A percentile compares a stretch with the other conserved stretches of the same genome.
Evolutionary conservation across 2,329 filamentous ascomycete species (phyloP).

Genomic region (Aspergillus candidus): DNA sequence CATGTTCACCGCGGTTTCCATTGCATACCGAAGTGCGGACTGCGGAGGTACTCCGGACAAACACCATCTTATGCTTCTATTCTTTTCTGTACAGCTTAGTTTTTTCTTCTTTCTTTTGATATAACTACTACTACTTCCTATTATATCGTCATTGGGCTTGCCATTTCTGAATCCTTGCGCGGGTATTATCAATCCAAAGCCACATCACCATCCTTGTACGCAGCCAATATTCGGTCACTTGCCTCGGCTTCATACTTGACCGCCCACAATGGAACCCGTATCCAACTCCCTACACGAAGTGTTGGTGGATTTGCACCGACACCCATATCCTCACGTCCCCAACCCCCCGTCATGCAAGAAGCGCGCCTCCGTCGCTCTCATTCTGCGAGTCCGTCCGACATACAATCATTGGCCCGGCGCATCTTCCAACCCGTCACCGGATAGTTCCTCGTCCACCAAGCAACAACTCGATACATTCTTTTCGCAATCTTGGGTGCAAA

Average conservation of each 20-base stretch:
- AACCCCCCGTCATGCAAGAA: conserved; percentile 47
- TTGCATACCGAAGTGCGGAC: too few species aligned
- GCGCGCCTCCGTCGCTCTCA: conserved; percentile 60
- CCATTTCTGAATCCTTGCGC: too few species aligned
- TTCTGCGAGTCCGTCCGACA: conserved; percentile 56
- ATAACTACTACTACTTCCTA: too few species aligned
- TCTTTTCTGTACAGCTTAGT: too few species aligned
- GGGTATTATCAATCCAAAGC: too few species aligned
- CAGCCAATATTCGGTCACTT: neutral
- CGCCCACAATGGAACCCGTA: conserved; percentile 2
- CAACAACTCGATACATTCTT: conserved; percentile 55
- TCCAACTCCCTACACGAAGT: conserved; percentile 27
- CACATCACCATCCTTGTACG: neutral
- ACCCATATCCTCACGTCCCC: conserved; percentile 39
- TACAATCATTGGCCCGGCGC: conserved; percentile 48
- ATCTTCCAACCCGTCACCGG: conserved; percentile 14
- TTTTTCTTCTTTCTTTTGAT: too few species aligned
- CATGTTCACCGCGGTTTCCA: too few species aligned
- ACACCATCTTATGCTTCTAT: too few species aligned
- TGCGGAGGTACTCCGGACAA: too few species aligned
- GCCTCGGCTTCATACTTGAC: too few species aligned
- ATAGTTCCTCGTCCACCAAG: conserved; percentile 21
- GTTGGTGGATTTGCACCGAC: conserved; percentile 27
- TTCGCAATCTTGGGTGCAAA: conserved; percentile 56
- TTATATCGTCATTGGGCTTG: too few species aligned